Base-by-base conservation (phyloP, 2,329 filamentous ascomycete species). In the Beauveria varroae region DNA sequence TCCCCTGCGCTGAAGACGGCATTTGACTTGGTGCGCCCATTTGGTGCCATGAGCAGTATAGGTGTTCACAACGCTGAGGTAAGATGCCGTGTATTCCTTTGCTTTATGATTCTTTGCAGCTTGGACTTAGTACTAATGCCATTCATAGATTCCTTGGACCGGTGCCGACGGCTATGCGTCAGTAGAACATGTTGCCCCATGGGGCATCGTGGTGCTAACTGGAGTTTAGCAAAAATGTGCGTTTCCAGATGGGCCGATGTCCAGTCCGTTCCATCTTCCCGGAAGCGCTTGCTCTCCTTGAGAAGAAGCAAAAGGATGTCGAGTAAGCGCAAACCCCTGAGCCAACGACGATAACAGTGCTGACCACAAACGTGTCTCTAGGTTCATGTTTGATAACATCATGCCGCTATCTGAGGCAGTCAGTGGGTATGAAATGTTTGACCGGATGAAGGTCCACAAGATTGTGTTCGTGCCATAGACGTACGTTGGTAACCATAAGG, bases 331-430 rank as follows among this genome's bases (percentile, higher is more conserved):
- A n/a, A 28, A 4, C 0, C 18, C 18, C 63, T 37, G 7, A 43
- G 28, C 16, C 10, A 7, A 34, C 41, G 49, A 52, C 53, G 16
- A 37, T 26, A 18, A 18, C 12, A 52, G 12, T 50, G 16, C 30
- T 62, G 53, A 40, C 54, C 37, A n/a, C 18, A 24, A 2, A 10
- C 57, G 24, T 43, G n/a, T 14, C 40, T 55, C 30, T 44, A 89
- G 88, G 62, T 91, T 91, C 75, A 90, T 91, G 87, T 86, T 87
- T 54, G 86, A 91, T 63, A 86, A 88, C 66, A 81, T 90, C 66
- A 89, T 91, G 86, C 86, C 87, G 2, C 76, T 91, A 46, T 79
- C 79, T 5, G 77, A 87, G 58, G 88, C 87, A 1, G 80, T 84
- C 3, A 81, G 88, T 68, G 88, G 85, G 47, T 91, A 90, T 68